A percentile compares a stretch with the other conserved stretches of the same genome.
These are phyloP conservation scores for Trichosporon ovoides DNA, from an alignment of 1,284 basidiomycete species.

Conservation along the genomic window DNA sequence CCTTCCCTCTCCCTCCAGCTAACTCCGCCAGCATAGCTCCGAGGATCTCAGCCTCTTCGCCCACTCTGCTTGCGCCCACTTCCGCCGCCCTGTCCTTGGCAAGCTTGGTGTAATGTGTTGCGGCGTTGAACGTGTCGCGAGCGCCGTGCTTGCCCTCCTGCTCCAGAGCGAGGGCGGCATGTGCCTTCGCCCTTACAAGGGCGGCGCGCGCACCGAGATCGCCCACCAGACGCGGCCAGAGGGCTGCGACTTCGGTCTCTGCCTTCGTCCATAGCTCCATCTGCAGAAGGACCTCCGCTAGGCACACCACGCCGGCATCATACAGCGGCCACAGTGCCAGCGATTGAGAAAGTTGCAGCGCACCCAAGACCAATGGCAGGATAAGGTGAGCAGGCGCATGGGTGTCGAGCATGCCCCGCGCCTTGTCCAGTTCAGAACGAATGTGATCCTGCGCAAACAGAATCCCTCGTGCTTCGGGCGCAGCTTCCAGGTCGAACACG, in stretches of 20 bases:
- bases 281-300: constrained; percentile 31
- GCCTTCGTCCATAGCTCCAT: constrained; percentile 38
- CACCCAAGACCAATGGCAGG: constrained; percentile 32
- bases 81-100: neutral
- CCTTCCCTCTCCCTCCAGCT: neutral
- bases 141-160: constrained; percentile 4
- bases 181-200: constrained; percentile 34
- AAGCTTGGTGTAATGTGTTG: neutral
- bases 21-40: constrained; percentile 7
- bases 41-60: neutral
- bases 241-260: constrained; percentile 22
- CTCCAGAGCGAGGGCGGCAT: constrained; percentile 9
- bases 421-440: constrained; percentile 17
- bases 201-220: constrained; percentile 26
- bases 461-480: constrained; percentile 14
- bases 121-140: neutral
- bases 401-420: constrained; percentile 23
- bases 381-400: constrained; percentile 31
- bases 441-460: constrained; percentile 29
- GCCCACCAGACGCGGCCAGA: constrained; percentile 19
- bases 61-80: neutral
- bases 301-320: constrained; percentile 29
- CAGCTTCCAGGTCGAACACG: constrained; percentile 16
- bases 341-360: constrained; percentile 29
- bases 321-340: constrained; percentile 39